phyloP scores from a whole-genome alignment of 2,329 filamentous ascomycete species.

The Thielaviopsis punctulata region DNA sequence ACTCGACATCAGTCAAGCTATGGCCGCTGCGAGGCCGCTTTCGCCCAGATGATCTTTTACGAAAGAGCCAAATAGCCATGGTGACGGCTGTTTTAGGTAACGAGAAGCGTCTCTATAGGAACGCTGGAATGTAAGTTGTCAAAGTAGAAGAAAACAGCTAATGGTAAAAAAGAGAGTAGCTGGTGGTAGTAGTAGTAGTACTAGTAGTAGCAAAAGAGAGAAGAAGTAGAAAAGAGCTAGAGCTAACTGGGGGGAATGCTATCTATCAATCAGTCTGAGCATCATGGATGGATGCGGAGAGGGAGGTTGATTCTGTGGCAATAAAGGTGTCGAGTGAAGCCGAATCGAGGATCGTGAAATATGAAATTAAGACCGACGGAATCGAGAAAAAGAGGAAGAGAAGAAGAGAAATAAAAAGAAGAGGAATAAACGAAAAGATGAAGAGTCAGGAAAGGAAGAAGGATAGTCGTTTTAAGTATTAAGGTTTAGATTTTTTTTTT shows the following conservation, averaged over 20 bases:
- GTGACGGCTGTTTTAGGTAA: neutral
- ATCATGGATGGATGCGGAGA: neutral
- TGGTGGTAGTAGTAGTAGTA: neutral
- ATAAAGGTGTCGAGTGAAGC: neutral
- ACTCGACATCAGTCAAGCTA: conserved; percentile 36
- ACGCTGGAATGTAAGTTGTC: neutral
- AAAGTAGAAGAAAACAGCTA: neutral
- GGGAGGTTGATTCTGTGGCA: neutral
- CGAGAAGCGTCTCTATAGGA: neutral
- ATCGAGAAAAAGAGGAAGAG: too few relatives aligned
- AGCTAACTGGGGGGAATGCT: neutral
- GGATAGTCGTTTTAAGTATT: neutral
- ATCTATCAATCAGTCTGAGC: neutral
- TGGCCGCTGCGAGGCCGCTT: conserved; percentile 36
- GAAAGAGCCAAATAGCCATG: conserved; percentile 14
- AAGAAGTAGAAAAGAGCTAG: conserved; percentile 1
- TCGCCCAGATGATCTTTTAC: conserved; percentile 29
- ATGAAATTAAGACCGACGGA: neutral
- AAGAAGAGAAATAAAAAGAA: neutral
- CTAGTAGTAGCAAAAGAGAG: neutral
- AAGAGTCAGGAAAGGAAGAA: neutral
- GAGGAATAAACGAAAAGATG: neutral
- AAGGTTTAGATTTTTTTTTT: neutral
- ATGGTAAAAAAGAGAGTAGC: neutral
- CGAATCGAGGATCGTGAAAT: neutral